A percentile compares a stretch with the other conserved stretches of the same genome.
Conservation (phyloP, 2,329 filamentous ascomycete species). For the Tetracladium maxilliforme region DNA sequence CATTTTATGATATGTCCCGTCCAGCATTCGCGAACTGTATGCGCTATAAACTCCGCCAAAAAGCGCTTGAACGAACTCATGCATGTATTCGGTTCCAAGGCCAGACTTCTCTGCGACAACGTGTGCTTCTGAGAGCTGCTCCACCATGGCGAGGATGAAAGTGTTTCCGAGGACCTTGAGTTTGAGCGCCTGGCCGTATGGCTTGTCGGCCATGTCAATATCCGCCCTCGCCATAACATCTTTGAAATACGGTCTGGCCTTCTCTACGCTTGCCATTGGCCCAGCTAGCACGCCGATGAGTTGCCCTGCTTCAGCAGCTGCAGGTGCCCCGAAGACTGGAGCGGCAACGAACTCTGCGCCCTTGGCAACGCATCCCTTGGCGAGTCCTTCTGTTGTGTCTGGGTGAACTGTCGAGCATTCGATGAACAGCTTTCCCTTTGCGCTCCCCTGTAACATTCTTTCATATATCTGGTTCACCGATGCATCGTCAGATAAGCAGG, state of each 20-base stretch:
- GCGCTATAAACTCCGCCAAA: slow-evolving; percentile 63
- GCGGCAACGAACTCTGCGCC: slow-evolving; percentile 65
- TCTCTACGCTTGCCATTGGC: slow-evolving; percentile 39
- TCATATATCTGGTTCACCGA: slow-evolving; percentile 51
- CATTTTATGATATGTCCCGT: slow-evolving; percentile 62
- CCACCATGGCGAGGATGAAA: slow-evolving; percentile 71
- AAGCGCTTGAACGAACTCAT: slow-evolving; percentile 57
- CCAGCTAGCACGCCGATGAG: slow-evolving; percentile 65
- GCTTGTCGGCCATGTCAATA: slow-evolving; percentile 57
- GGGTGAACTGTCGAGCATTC: slow-evolving; percentile 85
- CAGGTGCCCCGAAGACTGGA: slow-evolving; percentile 59
- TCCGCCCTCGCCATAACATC: slow-evolving; percentile 56
- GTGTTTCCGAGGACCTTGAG: slow-evolving; percentile 76
- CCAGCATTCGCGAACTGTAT: slow-evolving; percentile 61
- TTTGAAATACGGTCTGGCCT: slow-evolving; percentile 54
- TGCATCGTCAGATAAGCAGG: slow-evolving; percentile 65
- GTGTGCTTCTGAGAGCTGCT: slow-evolving; percentile 65
- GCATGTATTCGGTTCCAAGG: slow-evolving; percentile 53
- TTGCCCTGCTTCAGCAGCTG: slow-evolving; percentile 54
- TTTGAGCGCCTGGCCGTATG: slow-evolving; percentile 51
- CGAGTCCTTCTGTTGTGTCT: slow-evolving; percentile 56
- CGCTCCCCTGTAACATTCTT: slow-evolving; percentile 35
- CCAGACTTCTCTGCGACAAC: slow-evolving; percentile 70
- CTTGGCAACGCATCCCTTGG: slow-evolving; percentile 35
- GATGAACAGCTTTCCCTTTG: slow-evolving; percentile 63